A percentile compares a stretch with the other conserved stretches of the same genome.
These are phyloP conservation scores for Penicillium desertorum DNA, from an alignment of 495 filamentous ascomycete species.

Conservation along the genomic window DNA sequence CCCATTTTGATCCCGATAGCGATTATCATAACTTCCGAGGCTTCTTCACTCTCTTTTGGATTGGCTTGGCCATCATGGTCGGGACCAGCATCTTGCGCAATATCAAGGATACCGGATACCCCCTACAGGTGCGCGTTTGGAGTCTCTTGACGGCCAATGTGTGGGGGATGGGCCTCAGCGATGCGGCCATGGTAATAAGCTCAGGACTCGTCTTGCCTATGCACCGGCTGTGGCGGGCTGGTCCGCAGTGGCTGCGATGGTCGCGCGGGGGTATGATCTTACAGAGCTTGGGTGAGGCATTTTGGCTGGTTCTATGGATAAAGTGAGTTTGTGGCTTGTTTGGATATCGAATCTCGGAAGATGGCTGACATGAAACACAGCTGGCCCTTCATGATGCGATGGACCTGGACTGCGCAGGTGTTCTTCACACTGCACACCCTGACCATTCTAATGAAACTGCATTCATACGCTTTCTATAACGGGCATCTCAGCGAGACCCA, in stretches of 20 bases:
- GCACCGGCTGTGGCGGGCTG: conserved; percentile 62
- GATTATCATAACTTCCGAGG: conserved; percentile 94
- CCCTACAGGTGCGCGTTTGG: conserved; percentile 82
- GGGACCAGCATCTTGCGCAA: conserved; percentile 89
- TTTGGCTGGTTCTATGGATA: conserved; percentile 83
- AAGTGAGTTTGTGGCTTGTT: conserved; percentile 46
- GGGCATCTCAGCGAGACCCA: conserved; percentile 89
- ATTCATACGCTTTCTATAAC: conserved; percentile 97
- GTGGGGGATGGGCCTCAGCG: conserved; percentile 80
- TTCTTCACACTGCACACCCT: conserved; percentile 91
- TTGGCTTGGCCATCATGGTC: conserved; percentile 93
- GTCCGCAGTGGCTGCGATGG: conserved; percentile 66
- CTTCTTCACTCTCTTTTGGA: conserved; percentile 98
- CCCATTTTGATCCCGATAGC: conserved; percentile 90
- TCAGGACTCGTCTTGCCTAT: conserved; percentile 72
- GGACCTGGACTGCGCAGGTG: conserved; percentile 95
- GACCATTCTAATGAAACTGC: conserved; percentile 95
- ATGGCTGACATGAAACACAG: conserved; percentile 39
- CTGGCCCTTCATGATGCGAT: conserved; percentile 81
- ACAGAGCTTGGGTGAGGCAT: conserved; percentile 76
- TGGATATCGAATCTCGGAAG: not conserved
- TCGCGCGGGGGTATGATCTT: conserved; percentile 68
- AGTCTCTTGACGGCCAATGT: conserved; percentile 80
- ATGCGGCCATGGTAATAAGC: conserved; percentile 77
- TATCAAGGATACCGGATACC: conserved; percentile 88